Evolutionary conservation across 2,329 filamentous ascomycete genomes (phyloP), one percentile per base, ranked within the genome.

Genomic region (Dothideomycetes sp.): DNA sequence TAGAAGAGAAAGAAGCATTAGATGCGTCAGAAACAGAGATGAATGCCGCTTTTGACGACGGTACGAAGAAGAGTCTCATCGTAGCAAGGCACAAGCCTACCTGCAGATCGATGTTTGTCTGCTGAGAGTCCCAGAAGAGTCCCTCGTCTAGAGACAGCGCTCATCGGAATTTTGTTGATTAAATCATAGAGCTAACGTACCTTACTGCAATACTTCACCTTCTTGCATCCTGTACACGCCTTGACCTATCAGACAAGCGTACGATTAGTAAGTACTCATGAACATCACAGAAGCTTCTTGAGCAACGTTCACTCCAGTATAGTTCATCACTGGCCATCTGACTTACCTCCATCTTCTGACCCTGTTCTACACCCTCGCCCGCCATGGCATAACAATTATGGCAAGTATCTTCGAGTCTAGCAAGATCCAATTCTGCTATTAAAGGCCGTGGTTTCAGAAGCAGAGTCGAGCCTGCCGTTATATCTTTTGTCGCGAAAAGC

Each of bases 381-480:
- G n/a, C n/a, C n/a, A n/a, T n/a, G n/a, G n/a, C n/a, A n/a, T n/a
- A 74, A 55, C 77, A 81, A 45, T 71, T 71, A 24, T 71, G 68
- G 53, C 77, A 81, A 11, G 69, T 72, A 47, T 73, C 69, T 4
- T 56, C 53, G 4, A 79, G 52, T n/a, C 69, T 62, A 3, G 61
- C 54, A 2, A 66, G 64, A 45, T 78, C 72, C 2, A 79, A 56
- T 12, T 73, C 71, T 1, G 68, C 67, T 29, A 76, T 58, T 33
- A 77, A 65, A 1, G 74, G 74, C 13, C 65, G 62, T n/a, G 61
- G 57, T 23, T 76, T 57, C 8, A 60, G 52, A 24, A 74, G 50
- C 22, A 80, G 59, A 28, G 68, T 53, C 23, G 70, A 63, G 10
- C 73, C 73, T 1, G 65, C 51, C 4, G 56, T 49, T 42, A 77